Evolutionary conservation across 345 rosid genomes (phyloP).

Genomic region (Eutrema japonicum): DNA sequence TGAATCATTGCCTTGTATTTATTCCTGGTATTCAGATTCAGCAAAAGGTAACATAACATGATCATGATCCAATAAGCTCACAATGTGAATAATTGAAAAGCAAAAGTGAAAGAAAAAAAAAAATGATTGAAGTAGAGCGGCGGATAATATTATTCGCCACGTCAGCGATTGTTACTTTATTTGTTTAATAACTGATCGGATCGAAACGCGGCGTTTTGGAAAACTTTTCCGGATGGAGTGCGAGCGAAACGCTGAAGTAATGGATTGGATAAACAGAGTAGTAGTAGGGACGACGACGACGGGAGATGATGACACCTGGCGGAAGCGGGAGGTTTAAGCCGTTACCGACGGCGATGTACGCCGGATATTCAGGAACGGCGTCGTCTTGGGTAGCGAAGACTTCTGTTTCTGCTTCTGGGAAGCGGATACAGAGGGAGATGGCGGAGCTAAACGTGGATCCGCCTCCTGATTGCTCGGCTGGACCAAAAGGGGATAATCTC

Average conservation of each 20-base stretch:
- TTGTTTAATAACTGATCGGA: background rate
- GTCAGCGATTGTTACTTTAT: constrained; percentile 31
- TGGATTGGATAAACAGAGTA: constrained; percentile 39
- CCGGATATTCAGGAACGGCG: constrained; percentile 47
- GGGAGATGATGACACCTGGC: constrained; percentile 43
- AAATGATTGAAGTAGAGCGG: background rate
- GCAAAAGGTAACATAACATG: background rate
- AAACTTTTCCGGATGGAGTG: constrained; percentile 1
- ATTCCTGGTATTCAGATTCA: background rate
- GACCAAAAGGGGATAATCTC: constrained; percentile 91
- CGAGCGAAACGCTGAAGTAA: constrained; percentile 26
- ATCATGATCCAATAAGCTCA: background rate
- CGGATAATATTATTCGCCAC: constrained; percentile 16
- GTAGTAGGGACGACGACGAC: constrained; percentile 21
- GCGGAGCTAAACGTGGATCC: constrained; percentile 76
- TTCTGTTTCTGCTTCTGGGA: constrained; percentile 84
- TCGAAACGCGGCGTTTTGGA: constrained; percentile 34
- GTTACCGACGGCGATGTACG: constrained; percentile 48
- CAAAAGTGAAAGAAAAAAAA: background rate
- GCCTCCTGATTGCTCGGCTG: constrained; percentile 84
- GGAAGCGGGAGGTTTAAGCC: constrained; percentile 47
- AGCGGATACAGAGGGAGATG: constrained; percentile 92
- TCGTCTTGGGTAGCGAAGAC: constrained; percentile 80
- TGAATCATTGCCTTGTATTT: constrained; percentile 22
- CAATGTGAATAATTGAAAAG: no score